These are phyloP conservation scores for Penicillium glabrum DNA, from an alignment of 2,329 filamentous ascomycete species.

Conservation along the genomic window DNA sequence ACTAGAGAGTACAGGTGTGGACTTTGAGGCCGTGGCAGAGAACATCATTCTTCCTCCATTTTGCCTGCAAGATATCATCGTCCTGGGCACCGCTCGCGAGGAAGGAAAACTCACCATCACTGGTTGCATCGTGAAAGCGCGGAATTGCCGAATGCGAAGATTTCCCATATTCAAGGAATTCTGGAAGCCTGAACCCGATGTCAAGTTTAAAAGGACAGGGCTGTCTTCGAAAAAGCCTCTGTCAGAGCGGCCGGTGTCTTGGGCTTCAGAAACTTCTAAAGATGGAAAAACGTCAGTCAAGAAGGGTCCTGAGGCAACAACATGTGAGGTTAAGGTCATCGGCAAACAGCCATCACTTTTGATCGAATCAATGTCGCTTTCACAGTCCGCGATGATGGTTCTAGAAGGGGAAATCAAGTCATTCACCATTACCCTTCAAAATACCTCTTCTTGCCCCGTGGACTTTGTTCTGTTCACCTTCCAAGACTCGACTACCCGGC, in stretches of 20 bases:
- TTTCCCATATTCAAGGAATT: conserved; percentile 80
- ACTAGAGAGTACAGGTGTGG: conserved; percentile 70
- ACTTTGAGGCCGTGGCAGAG: conserved; percentile 67
- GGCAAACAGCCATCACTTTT: conserved; percentile 73
- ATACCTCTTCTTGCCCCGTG: conserved; percentile 71
- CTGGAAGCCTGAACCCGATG: conserved; percentile 69
- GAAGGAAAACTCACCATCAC: conserved; percentile 71
- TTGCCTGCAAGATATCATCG: conserved; percentile 73
- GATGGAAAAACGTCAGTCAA: conserved; percentile 33
- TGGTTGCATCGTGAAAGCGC: conserved; percentile 76
- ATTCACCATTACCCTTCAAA: conserved; percentile 79
- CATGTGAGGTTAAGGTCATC: conserved; percentile 69
- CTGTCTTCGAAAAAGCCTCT: conserved; percentile 56
- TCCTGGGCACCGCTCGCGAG: conserved; percentile 66
- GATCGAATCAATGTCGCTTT: conserved; percentile 73
- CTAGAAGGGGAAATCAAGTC: conserved; percentile 80
- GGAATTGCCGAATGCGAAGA: conserved; percentile 75
- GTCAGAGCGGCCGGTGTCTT: conserved; percentile 48
- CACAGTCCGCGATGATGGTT: conserved; percentile 86
- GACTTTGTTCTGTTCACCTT: conserved; percentile 88
- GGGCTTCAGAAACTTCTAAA: conserved; percentile 42
- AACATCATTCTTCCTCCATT: conserved; percentile 75
- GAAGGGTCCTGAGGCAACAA: conserved; percentile 35
- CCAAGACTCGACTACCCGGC: conserved; percentile 79
- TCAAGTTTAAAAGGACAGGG: conserved; percentile 76